These are phyloP conservation scores for Ormosia emarginata DNA, from an alignment of 306 rosid species.

Conservation along the genomic window DNA sequence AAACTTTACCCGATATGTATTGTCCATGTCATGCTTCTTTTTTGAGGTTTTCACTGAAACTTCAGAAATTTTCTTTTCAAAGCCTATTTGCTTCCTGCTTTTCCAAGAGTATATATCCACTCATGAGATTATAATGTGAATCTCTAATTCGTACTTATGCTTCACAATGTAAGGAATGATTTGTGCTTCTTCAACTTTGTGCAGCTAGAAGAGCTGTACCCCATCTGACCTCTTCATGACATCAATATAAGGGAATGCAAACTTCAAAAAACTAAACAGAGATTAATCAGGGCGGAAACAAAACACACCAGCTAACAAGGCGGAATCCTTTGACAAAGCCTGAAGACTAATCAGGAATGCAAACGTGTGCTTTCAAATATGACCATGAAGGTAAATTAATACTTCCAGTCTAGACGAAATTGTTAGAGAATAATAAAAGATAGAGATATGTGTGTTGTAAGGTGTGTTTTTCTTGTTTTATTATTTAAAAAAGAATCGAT, in stretches of 20 bases:
- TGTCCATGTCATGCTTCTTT: not conserved
- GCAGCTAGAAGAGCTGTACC: not conserved
- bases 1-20: not conserved
- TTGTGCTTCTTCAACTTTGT: not conserved
- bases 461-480: no score
- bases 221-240: not conserved
- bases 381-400: not conserved
- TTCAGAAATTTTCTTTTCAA: not conserved
- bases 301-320: not conserved
- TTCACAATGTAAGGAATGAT: not conserved
- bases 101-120: not conserved
- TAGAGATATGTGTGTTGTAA: not conserved
- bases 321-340: not conserved
- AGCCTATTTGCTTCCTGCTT: not conserved
- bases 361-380: not conserved
- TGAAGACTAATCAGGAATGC: not conserved
- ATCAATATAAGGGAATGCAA: not conserved
- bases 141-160: not conserved
- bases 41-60: not conserved
- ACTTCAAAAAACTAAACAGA: not conserved
- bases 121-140: not conserved
- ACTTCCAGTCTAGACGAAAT: not conserved
- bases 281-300: not conserved
- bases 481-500: no score
- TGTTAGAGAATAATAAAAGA: not conserved